Conservation (phyloP, 306 rosid species). For the Adenanthera pavonina region DNA sequence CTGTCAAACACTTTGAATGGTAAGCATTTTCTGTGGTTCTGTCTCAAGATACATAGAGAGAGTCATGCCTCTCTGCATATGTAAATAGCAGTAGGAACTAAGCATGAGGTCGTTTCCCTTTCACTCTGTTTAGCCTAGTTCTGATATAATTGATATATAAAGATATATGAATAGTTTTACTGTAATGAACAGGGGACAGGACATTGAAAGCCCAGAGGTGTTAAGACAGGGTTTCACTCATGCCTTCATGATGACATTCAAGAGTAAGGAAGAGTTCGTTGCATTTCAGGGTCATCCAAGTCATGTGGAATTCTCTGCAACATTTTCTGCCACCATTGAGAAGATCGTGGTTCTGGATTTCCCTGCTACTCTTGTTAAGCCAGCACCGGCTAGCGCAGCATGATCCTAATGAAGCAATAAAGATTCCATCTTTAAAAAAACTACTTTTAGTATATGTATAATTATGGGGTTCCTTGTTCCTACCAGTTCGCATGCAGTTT, state of each 20-base stretch:
- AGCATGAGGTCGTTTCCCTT: background rate
- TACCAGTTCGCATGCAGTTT: slow-evolving; percentile 17
- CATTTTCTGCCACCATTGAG: slow-evolving; percentile 78
- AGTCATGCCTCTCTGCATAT: no score
- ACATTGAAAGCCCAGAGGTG: slow-evolving; percentile 70
- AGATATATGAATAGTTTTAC: background rate
- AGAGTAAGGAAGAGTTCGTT: slow-evolving; percentile 67
- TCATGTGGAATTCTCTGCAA: slow-evolving; percentile 72
- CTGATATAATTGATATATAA: background rate
- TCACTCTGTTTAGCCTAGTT: background rate
- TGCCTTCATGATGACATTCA: slow-evolving; percentile 80
- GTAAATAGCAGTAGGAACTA: no score
- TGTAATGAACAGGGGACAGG: slow-evolving; percentile 69
- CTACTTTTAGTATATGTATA: slow-evolving; percentile 21
- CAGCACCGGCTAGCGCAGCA: slow-evolving; percentile 22
- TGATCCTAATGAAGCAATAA: slow-evolving; percentile 34
- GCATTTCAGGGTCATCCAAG: slow-evolving; percentile 68
- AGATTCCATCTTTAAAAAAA: slow-evolving; percentile 13
- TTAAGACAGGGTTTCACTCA: slow-evolving; percentile 90
- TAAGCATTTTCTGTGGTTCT: slow-evolving; percentile 37
- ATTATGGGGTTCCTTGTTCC: slow-evolving; percentile 30
- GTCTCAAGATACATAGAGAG: no score
- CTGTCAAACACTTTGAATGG: slow-evolving; percentile 85
- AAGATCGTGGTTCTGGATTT: slow-evolving; percentile 88
- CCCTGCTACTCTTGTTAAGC: slow-evolving; percentile 66